Base-by-base conservation (phyloP, 2,329 filamentous ascomycete species). In the Xylariaceae sp. region DNA sequence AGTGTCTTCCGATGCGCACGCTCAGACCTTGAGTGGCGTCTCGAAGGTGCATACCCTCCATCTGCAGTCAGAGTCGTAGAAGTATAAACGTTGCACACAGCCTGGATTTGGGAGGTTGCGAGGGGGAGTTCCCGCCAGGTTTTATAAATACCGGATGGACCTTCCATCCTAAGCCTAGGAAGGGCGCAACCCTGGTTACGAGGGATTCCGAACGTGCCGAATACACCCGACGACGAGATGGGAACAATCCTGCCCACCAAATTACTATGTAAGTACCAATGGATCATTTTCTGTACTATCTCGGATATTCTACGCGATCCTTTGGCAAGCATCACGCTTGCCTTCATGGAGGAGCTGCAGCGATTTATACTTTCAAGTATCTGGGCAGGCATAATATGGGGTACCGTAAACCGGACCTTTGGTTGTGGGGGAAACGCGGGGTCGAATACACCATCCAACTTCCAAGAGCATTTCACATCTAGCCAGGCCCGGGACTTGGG, bases 361-460 rank as follows among this genome's bases (percentile, higher is more conserved):
- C 27, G 21, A n/a, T n/a, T n/a, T n/a, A n/a, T n/a, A n/a, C n/a
- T n/a, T n/a, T n/a, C n/a, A n/a, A n/a, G n/a, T n/a, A n/a, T n/a
- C 21, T 6, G 21, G 21, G 11, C 23, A 19, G 3, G 28, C 13
- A 34, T 9, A 34, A 17, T 38, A 44, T 33, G 31, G 38, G 44
- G 36, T 33, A 45, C 30, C 15, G 21, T 30, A 33, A 28, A 35
- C 37, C 38, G 24, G 38, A 24, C 42, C 40, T 19, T n/a, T n/a
- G 36, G 26, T 36, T 38, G 44, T 36, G 42, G 28, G 31, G 23
- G 33, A 43, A 41, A 35, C 42, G 36, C 39, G 45, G 45, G 42
- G 42, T 42, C 21, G 36, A 27, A 14, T 33, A 30, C 35, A 35
- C 29, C 19, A 9, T n/a, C 11, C 7, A 11, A 24, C 5, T 29